Conservation (phyloP, 768 basidiomycete species). For the Boletus rufocinnamomeus region DNA sequence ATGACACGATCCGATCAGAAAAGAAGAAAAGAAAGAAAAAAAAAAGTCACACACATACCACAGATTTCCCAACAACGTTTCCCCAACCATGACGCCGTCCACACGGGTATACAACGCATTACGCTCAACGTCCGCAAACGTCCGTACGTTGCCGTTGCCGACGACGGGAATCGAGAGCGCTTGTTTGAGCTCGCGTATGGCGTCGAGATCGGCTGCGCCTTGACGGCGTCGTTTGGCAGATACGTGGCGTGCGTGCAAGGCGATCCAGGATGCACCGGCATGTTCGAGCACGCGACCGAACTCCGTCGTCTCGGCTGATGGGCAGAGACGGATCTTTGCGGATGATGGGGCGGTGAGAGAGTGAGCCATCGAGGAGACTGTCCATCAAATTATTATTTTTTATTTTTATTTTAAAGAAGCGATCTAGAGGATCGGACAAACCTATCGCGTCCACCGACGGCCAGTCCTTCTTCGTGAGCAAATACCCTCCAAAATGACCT, state of each 20-base stretch:
- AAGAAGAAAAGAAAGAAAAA: neutral
- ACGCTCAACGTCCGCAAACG: conserved; percentile 52
- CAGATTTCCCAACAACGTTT: conserved; percentile 73
- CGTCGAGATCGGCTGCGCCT: conserved; percentile 66
- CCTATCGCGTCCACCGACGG: conserved; percentile 65
- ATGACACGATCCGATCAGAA: neutral
- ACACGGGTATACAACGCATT: conserved; percentile 61
- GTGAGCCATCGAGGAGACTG: conserved; percentile 65
- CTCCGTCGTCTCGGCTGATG: conserved; percentile 54
- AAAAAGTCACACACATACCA: conserved; percentile 46
- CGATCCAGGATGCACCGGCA: conserved; percentile 69
- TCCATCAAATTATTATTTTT: neutral
- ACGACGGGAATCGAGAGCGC: conserved; percentile 57
- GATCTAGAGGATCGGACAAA: conserved; percentile 35
- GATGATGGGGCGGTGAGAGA: conserved; percentile 67
- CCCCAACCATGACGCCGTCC: conserved; percentile 81
- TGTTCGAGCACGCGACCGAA: conserved; percentile 60
- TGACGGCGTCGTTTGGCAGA: conserved; percentile 69
- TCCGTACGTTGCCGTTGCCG: conserved; percentile 79
- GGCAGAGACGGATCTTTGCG: conserved; percentile 62
- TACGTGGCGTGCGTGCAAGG: conserved; percentile 74
- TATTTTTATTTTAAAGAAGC: neutral
- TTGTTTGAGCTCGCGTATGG: conserved; percentile 58
- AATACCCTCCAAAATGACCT: conserved; percentile 72
- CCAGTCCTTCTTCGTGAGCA: conserved; percentile 76